Evolutionary conservation across 495 filamentous ascomycete genomes (phyloP).

Genomic region (Pseudoneurospora amorphoporcata): DNA sequence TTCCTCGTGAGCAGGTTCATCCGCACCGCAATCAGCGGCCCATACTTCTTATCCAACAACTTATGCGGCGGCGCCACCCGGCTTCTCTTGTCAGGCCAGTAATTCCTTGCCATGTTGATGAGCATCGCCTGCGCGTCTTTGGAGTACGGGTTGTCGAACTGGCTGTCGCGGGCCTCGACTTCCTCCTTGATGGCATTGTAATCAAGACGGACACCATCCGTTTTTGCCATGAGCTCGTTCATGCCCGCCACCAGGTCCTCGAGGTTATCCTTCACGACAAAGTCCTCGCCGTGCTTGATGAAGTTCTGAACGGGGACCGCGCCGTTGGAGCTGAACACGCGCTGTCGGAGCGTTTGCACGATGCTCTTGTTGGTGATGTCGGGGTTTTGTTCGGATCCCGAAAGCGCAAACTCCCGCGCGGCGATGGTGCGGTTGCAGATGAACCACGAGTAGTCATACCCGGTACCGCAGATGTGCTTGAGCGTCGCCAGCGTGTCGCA

Average conservation of each 20-base stretch:
- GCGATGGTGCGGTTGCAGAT: slow-evolving; percentile 41
- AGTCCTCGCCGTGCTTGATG: slow-evolving; percentile 39
- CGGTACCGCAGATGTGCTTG: slow-evolving; percentile 41
- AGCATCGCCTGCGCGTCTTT: slow-evolving; percentile 45
- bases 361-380: slow-evolving; percentile 42
- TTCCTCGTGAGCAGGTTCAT: slow-evolving; percentile 44
- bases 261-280: slow-evolving; percentile 37
- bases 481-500: slow-evolving; percentile 41
- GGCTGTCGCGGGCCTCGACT: slow-evolving; percentile 36
- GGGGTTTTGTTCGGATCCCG: slow-evolving; percentile 44
- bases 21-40: slow-evolving; percentile 39
- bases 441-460: slow-evolving; percentile 47
- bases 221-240: slow-evolving; percentile 34
- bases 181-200: slow-evolving; percentile 24
- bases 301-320: slow-evolving; percentile 39
- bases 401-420: slow-evolving; percentile 42
- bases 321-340: slow-evolving; percentile 37
- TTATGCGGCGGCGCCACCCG: slow-evolving; percentile 35
- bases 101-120: slow-evolving; percentile 37
- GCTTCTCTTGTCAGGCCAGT: slow-evolving; percentile 34
- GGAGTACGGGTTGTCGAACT: slow-evolving; percentile 37
- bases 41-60: slow-evolving; percentile 35
- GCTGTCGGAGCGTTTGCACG: slow-evolving; percentile 32
- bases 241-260: slow-evolving; percentile 35
- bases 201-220: slow-evolving; percentile 28